Evolutionary conservation across 768 basidiomycete genomes (phyloP).

Genomic region (Pulveroboletus sp.): DNA sequence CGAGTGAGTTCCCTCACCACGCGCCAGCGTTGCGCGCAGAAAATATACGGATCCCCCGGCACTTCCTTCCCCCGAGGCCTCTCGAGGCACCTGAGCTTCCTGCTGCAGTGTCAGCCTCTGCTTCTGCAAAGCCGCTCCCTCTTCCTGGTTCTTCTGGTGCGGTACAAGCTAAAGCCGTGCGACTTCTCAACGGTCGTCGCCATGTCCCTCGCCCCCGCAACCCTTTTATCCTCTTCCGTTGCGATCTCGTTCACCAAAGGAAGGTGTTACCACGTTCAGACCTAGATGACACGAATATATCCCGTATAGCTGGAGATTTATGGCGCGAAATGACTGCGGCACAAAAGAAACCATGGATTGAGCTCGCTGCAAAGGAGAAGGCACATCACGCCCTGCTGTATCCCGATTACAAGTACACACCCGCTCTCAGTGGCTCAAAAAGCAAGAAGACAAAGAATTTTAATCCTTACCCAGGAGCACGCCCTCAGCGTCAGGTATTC

Average conservation of each 20-base stretch:
- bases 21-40: conserved; percentile 8
- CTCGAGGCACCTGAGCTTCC: conserved; percentile 4
- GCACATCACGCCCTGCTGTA: conserved; percentile 35
- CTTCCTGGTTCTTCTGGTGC: conserved; percentile 23
- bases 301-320: conserved; percentile 58
- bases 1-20: conserved; percentile 8
- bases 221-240: conserved; percentile 77
- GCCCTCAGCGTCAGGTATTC: conserved; percentile 10
- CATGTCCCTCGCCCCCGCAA: conserved; percentile 73
- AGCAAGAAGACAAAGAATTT: conserved; percentile 18
- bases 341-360: conserved; percentile 47
- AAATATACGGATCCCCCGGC: conserved; percentile 5
- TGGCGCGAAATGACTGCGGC: conserved; percentile 54
- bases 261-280: conserved; percentile 52
- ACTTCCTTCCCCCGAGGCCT: conserved; percentile 4
- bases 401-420: conserved; percentile 43
- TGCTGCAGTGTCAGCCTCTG: neutral
- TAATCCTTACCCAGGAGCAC: conserved; percentile 4
- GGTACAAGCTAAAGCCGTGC: conserved; percentile 12
- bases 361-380: conserved; percentile 48
- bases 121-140: conserved; percentile 18
- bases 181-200: conserved; percentile 19
- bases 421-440: conserved; percentile 21
- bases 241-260: conserved; percentile 62
- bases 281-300: conserved; percentile 64